These are phyloP conservation scores for Turritis glabra DNA, from an alignment of 345 rosid genomes.

Conservation along the genomic window DNA sequence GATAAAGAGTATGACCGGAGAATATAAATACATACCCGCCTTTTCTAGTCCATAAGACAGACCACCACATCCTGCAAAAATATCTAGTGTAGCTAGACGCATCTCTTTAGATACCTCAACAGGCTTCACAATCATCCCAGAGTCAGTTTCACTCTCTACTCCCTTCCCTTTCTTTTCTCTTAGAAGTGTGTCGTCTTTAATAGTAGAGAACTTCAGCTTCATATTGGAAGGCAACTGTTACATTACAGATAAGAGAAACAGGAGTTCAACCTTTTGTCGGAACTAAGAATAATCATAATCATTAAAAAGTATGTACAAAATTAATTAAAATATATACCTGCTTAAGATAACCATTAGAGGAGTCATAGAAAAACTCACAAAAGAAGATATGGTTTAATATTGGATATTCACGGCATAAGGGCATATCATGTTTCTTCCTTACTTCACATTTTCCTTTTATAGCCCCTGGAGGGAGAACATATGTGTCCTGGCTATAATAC, in stretches of 20 bases:
- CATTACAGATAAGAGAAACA: slow-evolving; percentile 3
- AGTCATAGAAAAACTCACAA: slow-evolving; percentile 74
- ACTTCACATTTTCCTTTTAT: slow-evolving; percentile 85
- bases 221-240: slow-evolving; percentile 58
- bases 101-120: slow-evolving; percentile 34
- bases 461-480: slow-evolving; percentile 38
- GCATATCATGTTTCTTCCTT: slow-evolving; percentile 66
- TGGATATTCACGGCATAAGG: slow-evolving; percentile 40
- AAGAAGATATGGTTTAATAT: slow-evolving; percentile 68
- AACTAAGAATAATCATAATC: neutral
- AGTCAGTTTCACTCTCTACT: slow-evolving; percentile 50
- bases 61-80: slow-evolving; percentile 90
- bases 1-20: neutral
- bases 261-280: neutral
- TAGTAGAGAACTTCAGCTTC: slow-evolving; percentile 50
- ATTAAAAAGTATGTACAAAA: neutral
- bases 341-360: slow-evolving; percentile 59
- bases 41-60: slow-evolving; percentile 61
- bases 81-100: slow-evolving; percentile 62
- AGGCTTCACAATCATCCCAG: slow-evolving; percentile 36
- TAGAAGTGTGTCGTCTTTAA: slow-evolving; percentile 43
- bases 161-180: slow-evolving; percentile 77
- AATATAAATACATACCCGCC: slow-evolving; percentile 50
- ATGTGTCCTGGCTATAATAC: slow-evolving; percentile 62
- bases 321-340: slow-evolving; percentile 45